phyloP scores from a whole-genome alignment of 805 yeast species.

The Sugiyamaella boreocaroliniensis region DNA sequence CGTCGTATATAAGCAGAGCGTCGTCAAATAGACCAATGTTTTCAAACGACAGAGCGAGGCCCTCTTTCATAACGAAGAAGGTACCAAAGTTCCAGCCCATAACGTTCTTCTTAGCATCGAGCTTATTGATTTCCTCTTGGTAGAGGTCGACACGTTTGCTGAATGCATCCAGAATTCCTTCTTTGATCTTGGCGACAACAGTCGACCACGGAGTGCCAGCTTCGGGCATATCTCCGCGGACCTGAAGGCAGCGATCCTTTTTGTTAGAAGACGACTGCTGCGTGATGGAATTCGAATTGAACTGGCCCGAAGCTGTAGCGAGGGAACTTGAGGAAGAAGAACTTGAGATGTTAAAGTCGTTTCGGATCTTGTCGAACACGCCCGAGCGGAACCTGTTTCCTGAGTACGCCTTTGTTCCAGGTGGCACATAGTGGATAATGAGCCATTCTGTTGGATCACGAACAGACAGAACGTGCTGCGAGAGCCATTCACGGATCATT shows the following conservation, averaged over 20 bases:
- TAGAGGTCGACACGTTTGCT: slow-evolving; percentile 39
- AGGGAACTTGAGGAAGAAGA: background rate
- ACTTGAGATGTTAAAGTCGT: slow-evolving; percentile 39
- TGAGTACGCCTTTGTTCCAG: slow-evolving; percentile 26
- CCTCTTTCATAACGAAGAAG: slow-evolving; percentile 41
- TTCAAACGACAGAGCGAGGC: slow-evolving; percentile 46
- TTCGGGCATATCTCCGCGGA: slow-evolving; percentile 32
- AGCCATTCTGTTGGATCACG: slow-evolving; percentile 53
- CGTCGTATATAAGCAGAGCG: slow-evolving; percentile 47
- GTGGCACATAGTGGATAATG: slow-evolving; percentile 47
- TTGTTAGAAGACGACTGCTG: slow-evolving; percentile 23
- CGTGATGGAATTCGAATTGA: background rate
- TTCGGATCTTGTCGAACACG: slow-evolving; percentile 46
- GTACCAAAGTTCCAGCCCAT: slow-evolving; percentile 43
- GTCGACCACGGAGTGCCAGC: slow-evolving; percentile 44
- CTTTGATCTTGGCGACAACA: slow-evolving; percentile 40
- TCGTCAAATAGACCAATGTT: slow-evolving; percentile 56
- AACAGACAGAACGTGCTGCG: slow-evolving; percentile 34
- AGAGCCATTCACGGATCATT: slow-evolving; percentile 73
- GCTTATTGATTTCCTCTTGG: slow-evolving; percentile 35
- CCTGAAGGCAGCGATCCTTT: slow-evolving; percentile 32
- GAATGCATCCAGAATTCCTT: slow-evolving; percentile 48
- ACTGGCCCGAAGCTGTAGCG: background rate
- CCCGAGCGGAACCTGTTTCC: slow-evolving; percentile 40
- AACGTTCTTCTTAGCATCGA: slow-evolving; percentile 30